Percentiles rank a stretch among this genome's conserved stretches.
These are phyloP conservation scores for Sporothrix humicola DNA, from an alignment of 2,329 filamentous ascomycete genomes.

Conservation along the genomic window DNA sequence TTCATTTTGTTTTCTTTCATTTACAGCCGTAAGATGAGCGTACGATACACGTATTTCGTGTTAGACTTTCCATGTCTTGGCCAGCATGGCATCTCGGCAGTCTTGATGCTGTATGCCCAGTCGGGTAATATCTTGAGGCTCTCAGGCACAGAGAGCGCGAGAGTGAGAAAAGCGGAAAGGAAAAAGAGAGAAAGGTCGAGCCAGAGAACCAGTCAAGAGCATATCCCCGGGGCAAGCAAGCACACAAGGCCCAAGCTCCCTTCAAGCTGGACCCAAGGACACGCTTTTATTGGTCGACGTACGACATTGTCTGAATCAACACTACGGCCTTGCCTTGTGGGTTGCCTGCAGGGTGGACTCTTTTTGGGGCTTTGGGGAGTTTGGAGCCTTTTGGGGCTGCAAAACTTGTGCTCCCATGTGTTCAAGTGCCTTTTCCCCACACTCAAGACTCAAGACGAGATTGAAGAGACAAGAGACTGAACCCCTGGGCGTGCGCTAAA, in stretches of 20 bases:
- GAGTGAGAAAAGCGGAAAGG: not conserved
- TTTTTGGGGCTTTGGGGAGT: not conserved
- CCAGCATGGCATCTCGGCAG: not conserved
- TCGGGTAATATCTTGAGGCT: slow-evolving; percentile 5
- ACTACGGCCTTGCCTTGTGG: slow-evolving; percentile 9
- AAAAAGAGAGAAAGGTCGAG: not conserved
- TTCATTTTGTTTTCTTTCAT: not conserved
- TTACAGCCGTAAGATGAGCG: not conserved
- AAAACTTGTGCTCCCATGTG: too few relatives aligned
- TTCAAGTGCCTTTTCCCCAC: not conserved
- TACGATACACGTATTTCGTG: not conserved
- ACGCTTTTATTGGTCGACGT: not conserved
- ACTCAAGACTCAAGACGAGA: not conserved
- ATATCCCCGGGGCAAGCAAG: not conserved
- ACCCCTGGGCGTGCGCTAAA: not conserved
- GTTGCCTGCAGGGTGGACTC: not conserved
- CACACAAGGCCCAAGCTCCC: not conserved
- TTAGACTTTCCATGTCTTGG: slow-evolving; percentile 3
- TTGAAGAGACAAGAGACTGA: not conserved
- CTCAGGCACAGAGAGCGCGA: not conserved
- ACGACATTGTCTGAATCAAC: not conserved
- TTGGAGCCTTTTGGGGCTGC: not conserved
- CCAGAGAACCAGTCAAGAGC: not conserved
- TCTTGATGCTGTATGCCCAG: not conserved
- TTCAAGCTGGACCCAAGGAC: too few relatives aligned